phyloP scores from a whole-genome alignment of 176 grass and related monocot species.

The Eleusine indica region DNA sequence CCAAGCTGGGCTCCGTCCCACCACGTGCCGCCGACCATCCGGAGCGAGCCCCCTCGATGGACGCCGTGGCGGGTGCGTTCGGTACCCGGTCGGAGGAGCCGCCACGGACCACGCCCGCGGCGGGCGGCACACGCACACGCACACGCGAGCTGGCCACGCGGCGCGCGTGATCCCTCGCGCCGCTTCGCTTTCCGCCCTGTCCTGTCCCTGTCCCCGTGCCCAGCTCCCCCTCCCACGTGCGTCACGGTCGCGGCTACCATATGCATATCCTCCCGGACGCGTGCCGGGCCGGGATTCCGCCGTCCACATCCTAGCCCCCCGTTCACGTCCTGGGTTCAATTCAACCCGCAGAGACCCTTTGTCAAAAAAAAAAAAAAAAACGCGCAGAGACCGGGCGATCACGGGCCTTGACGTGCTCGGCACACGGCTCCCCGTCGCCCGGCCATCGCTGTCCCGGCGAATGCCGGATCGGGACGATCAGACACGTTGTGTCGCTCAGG shows the following conservation, averaged over 20 bases:
- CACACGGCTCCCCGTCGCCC: background rate
- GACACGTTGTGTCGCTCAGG: background rate
- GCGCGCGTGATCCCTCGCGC: background rate
- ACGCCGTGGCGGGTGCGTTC: conserved; percentile 10
- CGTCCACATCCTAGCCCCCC: no score
- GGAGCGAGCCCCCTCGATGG: background rate
- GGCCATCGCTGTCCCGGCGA: background rate
- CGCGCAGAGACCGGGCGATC: background rate
- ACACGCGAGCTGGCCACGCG: background rate
- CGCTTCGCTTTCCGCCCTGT: conserved; percentile 36
- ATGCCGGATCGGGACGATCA: background rate
- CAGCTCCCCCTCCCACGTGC: background rate
- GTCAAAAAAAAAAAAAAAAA: no score
- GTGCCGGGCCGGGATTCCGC: background rate
- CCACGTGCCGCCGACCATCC: conserved; percentile 26
- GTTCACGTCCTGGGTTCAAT: background rate
- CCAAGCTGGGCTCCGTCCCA: background rate
- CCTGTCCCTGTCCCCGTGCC: background rate
- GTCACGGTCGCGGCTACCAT: no score
- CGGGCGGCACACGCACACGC: conserved; percentile 11
- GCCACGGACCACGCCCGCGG: background rate
- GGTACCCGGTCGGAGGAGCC: background rate
- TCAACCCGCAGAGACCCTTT: background rate
- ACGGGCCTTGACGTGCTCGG: background rate
- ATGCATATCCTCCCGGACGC: background rate